Evolutionary conservation across 495 filamentous ascomycete species (phyloP), one percentile per base, ranked within the genome.

Genomic region (Xylaria longipes): DNA sequence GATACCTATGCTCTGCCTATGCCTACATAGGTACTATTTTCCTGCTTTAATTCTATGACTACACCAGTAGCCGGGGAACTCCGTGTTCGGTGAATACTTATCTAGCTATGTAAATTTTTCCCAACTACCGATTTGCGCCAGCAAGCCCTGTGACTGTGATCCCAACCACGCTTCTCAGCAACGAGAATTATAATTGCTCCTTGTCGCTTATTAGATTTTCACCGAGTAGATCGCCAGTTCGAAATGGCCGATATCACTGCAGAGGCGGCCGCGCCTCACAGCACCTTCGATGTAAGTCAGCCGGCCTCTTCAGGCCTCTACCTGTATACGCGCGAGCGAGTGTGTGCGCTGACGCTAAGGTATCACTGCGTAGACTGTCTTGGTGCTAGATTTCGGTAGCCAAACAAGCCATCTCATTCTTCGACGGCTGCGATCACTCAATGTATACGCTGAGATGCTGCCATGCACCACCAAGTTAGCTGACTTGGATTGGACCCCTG

Each of bases 361-460:
- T 46, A 63, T 52, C 35, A 5, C 12, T 43, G 54, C 33, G 45
- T 65, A 91, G 73, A 92, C 90, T 58, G 87, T 91, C 73, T 82
- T 92, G 69, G 84, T 89, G 66, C 83, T 92, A 69, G 90, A 92
- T 79, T 91, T 91, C 74, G 90, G 90, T 74, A 72, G 84, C 84
- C 90, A 91, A 80, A 92, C 89, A 65, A 88, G 87, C 5, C 93
- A 94, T 75, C 85, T 96, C 20, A 95, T 96, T 76, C 90, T 88
- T 3, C 86, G 94, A 41, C 89, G 93, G 58, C 86, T 97, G 17
- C 86, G 94, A 73, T 89, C 91, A 56, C 86, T 97, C 82, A 91
- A 93, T 85, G 87, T 98, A 79, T 97, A 92, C 85, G 89, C 89
- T 50, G 95, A 98, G 84, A 92, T 98, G 90, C 89, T 97, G 57